Evolutionary conservation across 1,284 basidiomycete species (phyloP).

Genomic region (Kalmanozyma brasiliensis): DNA sequence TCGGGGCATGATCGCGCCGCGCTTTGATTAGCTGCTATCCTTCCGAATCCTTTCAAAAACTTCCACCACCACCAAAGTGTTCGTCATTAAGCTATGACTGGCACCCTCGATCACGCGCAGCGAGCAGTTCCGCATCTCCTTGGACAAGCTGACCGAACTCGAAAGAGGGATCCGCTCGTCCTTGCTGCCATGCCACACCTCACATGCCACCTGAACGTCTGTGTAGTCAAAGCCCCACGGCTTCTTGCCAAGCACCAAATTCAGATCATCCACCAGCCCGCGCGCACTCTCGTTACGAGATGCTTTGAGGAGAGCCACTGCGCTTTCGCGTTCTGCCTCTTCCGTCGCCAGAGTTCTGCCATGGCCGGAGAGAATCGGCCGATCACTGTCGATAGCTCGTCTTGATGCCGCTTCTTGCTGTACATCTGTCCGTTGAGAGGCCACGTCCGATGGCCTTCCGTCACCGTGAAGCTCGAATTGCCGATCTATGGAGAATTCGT

Average conservation of each 20-base stretch:
- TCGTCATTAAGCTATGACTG: constrained; percentile 92
- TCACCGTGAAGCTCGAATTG: constrained; percentile 1
- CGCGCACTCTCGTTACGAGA: constrained; percentile 92
- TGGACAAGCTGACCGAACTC: constrained; percentile 85
- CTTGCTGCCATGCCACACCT: constrained; percentile 90
- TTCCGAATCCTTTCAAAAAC: constrained; percentile 55
- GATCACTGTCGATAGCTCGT: constrained; percentile 6
- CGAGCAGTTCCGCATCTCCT: constrained; percentile 80
- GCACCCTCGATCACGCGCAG: constrained; percentile 86
- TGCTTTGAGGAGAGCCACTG: constrained; percentile 84
- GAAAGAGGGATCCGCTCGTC: constrained; percentile 93
- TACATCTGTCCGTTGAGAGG: neutral
- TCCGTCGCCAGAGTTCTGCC: neutral
- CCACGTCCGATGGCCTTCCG: neutral
- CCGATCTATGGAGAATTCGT: neutral
- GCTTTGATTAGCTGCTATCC: constrained; percentile 1
- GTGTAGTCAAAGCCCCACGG: constrained; percentile 75
- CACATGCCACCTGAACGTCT: constrained; percentile 80
- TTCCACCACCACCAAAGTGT: constrained; percentile 54
- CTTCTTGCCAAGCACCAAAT: constrained; percentile 84
- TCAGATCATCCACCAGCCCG: constrained; percentile 87
- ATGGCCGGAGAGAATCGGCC: constrained; percentile 1
- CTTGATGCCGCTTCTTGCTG: neutral
- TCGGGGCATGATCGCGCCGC: neutral
- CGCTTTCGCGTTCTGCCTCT: constrained; percentile 61